Conservation (phyloP, 768 basidiomycete genomes). For the Austroboletus eburneus region DNA sequence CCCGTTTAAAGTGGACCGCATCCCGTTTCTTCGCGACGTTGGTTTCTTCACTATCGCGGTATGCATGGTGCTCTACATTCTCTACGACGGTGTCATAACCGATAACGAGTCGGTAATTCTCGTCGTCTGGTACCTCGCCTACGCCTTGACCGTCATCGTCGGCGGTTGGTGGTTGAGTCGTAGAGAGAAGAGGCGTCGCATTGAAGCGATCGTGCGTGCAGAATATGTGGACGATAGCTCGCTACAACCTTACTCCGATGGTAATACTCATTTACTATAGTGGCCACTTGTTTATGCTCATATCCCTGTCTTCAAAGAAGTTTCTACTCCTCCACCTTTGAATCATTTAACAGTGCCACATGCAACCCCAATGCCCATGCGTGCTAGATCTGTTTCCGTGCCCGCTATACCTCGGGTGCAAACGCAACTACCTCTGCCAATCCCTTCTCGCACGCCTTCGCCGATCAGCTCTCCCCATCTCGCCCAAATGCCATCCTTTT, state of each 20-base stretch:
- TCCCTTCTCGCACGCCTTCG: slow-evolving; percentile 46
- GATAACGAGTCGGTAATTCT: slow-evolving; percentile 69
- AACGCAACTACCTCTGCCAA: slow-evolving; percentile 38
- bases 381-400: slow-evolving; percentile 37
- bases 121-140: slow-evolving; percentile 68
- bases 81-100: slow-evolving; percentile 71
- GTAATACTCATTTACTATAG: slow-evolving; percentile 45
- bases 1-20: slow-evolving; percentile 79
- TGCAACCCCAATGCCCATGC: slow-evolving; percentile 30
- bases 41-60: slow-evolving; percentile 91
- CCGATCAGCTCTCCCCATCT: slow-evolving; percentile 39
- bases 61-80: slow-evolving; percentile 64
- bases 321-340: slow-evolving; percentile 2
- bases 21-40: slow-evolving; percentile 88
- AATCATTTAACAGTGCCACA: slow-evolving; percentile 15
- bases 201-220: slow-evolving; percentile 51
- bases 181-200: slow-evolving; percentile 41
- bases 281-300: slow-evolving; percentile 2
- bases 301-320: slow-evolving; percentile 7
- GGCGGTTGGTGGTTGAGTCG: slow-evolving; percentile 74
- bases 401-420: slow-evolving; percentile 37
- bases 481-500: slow-evolving; percentile 74
- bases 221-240: slow-evolving; percentile 51
- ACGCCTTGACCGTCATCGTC: slow-evolving; percentile 71
- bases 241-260: slow-evolving; percentile 56